phyloP scores from a whole-genome alignment of 2,329 filamentous ascomycete genomes.

The Aspergillus neoniger region DNA sequence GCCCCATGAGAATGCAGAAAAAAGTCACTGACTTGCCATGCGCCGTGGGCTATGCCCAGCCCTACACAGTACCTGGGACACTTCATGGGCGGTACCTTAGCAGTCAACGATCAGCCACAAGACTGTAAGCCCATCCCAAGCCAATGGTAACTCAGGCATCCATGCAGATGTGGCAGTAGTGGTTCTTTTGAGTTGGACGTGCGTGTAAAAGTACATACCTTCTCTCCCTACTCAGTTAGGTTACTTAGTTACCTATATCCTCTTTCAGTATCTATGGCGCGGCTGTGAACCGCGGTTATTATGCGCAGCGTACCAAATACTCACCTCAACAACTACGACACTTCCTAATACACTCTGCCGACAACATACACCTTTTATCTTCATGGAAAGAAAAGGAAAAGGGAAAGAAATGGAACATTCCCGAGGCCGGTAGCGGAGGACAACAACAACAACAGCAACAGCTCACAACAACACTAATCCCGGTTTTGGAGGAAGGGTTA shows the following conservation, averaged over 20 bases:
- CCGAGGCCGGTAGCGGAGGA: background rate
- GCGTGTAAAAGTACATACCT: background rate
- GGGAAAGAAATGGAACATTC: background rate
- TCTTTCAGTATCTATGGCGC: background rate
- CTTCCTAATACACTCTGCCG: background rate
- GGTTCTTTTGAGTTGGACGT: background rate
- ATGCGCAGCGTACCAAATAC: background rate
- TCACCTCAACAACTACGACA: background rate
- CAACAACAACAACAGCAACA: background rate
- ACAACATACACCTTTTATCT: background rate
- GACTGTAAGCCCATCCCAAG: background rate
- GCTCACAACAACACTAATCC: background rate
- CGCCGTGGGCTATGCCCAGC: background rate
- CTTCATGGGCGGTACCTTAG: background rate
- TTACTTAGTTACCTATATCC: background rate
- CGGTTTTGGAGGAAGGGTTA: background rate
- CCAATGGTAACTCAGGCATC: background rate
- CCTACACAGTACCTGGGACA: background rate
- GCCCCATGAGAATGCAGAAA: background rate
- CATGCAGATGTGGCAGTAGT: background rate
- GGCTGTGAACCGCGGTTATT: background rate
- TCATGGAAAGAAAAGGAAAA: background rate
- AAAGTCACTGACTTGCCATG: background rate
- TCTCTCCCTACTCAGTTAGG: background rate
- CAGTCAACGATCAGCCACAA: constrained; percentile 7